Base-by-base conservation (phyloP, 352 stramenopile genomes). In the Pythium coloratum region DNA sequence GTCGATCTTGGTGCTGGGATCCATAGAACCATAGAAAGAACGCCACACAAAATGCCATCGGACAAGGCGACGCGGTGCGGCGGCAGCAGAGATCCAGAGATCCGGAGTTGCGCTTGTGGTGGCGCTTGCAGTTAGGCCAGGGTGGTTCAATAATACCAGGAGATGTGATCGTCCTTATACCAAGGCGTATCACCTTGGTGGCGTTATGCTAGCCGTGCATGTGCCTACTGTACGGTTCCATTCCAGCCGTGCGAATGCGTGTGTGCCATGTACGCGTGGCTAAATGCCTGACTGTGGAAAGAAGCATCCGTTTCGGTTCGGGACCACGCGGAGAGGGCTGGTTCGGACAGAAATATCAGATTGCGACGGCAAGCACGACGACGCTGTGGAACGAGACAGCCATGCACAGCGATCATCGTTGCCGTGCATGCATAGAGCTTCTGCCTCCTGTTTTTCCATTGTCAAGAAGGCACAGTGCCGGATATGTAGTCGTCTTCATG, bases 331-430 rank as follows among this genome's bases (percentile, higher is more conserved):
- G 20, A 24, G 20, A 24, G 20, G 36, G 36, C 5, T 16, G 12
- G 46, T 54, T 26, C 46, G 2, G n/a, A 54, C 24, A 54, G 12
- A 26, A 54, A 54, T 54, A 54, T 54, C 46, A 54, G 24, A 30
- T 54, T 54, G 46, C 46, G 46, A 32, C 46, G 18, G 2, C 24
- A 32, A 32, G 46, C n/a, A 54, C 0, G 46, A 30, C 46, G 6
- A 32, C 26, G 10, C n/a, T 24, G 24, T 12, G 20, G 14, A 5
- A 51, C 18, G 24, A 54, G n/a, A 14, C 10, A 32, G 18, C 24
- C n/a, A 54, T 14, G 20, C 20, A 24, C 20, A 24, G 20, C 20
- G 20, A 24, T 24, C 20, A 24, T 24, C 20, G 20, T 24, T 24
- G 20, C 20, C 20, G 20, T 24, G 20, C 20, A 24, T 24, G 20